Evolutionary conservation across 495 filamentous ascomycete genomes (phyloP).

Genomic region (Aspergillus steynii): DNA sequence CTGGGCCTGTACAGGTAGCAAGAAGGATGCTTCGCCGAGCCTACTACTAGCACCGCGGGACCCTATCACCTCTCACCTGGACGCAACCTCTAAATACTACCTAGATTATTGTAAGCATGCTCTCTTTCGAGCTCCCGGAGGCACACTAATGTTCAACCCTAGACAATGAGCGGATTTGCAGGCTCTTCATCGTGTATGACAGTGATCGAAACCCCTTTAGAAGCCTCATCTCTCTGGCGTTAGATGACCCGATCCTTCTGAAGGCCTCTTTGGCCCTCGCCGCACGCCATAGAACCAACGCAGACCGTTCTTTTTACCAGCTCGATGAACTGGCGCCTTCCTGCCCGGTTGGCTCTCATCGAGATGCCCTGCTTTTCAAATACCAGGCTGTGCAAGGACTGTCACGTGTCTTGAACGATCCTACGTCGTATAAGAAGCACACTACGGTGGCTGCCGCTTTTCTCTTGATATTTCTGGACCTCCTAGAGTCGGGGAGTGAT

Average conservation of each 20-base stretch:
- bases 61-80: slow-evolving; percentile 29
- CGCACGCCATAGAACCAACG: slow-evolving; percentile 51
- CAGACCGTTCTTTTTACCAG: slow-evolving; percentile 21
- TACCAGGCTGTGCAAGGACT: slow-evolving; percentile 48
- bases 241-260: slow-evolving; percentile 42
- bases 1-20: not conserved
- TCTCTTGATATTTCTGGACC: slow-evolving; percentile 55
- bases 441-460: slow-evolving; percentile 49
- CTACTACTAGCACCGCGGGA: slow-evolving; percentile 10
- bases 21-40: not conserved
- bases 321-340: not conserved
- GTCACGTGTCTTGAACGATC: slow-evolving; percentile 24
- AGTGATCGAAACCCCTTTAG: slow-evolving; percentile 54
- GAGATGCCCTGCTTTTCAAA: slow-evolving; percentile 51
- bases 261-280: slow-evolving; percentile 52
- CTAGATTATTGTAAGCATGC: slow-evolving; percentile 42
- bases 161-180: slow-evolving; percentile 53
- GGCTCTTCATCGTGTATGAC: slow-evolving; percentile 54
- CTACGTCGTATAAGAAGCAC: slow-evolving; percentile 24
- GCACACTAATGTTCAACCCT: not conserved
- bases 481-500: slow-evolving; percentile 53
- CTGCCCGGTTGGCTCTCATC: slow-evolving; percentile 15
- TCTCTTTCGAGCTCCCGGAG: not conserved
- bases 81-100: slow-evolving; percentile 33
- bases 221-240: slow-evolving; percentile 45